phyloP scores from a whole-genome alignment of 225 moss, liverwort and hornwort species.

The Marchantia paleacea region DNA sequence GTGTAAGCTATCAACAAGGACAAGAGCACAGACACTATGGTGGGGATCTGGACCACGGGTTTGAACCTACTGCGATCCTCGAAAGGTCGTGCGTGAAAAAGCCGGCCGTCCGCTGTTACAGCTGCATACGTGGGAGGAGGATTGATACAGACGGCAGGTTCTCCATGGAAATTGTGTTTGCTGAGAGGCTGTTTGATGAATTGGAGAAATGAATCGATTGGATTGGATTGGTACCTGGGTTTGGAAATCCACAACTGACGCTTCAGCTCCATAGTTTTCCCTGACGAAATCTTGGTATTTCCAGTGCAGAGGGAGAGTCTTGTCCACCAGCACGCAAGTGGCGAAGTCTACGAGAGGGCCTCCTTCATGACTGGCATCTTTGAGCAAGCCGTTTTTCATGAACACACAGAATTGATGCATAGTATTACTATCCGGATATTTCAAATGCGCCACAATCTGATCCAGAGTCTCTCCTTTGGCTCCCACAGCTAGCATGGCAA shows the following conservation, averaged over 20 bases:
- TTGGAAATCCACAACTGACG: constrained; percentile 47
- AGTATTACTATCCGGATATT: constrained; percentile 40
- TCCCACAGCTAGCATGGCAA: constrained; percentile 75
- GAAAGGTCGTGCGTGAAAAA: no score
- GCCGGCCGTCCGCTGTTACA: no score
- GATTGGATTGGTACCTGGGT: constrained; percentile 34
- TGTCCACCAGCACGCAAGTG: constrained; percentile 58
- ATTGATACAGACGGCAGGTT: no score
- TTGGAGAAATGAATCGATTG: no score
- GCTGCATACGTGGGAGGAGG: no score
- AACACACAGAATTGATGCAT: constrained; percentile 55
- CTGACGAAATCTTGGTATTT: constrained; percentile 47
- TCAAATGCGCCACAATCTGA: constrained; percentile 51
- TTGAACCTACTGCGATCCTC: no score
- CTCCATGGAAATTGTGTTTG: no score
- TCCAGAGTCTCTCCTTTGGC: constrained; percentile 69
- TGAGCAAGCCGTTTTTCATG: constrained; percentile 45
- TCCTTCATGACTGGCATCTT: constrained; percentile 38
- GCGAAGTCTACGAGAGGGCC: constrained; percentile 45
- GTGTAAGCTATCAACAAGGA: no score
- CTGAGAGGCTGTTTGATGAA: no score
- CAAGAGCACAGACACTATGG: no score
- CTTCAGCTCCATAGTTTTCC: constrained; percentile 45
- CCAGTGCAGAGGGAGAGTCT: constrained; percentile 38
- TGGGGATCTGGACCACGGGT: no score